Evolutionary conservation across 2,329 filamentous ascomycete species (phyloP), one percentile per base, ranked within the genome.

Genomic region (Thielaviopsis punctulata): DNA sequence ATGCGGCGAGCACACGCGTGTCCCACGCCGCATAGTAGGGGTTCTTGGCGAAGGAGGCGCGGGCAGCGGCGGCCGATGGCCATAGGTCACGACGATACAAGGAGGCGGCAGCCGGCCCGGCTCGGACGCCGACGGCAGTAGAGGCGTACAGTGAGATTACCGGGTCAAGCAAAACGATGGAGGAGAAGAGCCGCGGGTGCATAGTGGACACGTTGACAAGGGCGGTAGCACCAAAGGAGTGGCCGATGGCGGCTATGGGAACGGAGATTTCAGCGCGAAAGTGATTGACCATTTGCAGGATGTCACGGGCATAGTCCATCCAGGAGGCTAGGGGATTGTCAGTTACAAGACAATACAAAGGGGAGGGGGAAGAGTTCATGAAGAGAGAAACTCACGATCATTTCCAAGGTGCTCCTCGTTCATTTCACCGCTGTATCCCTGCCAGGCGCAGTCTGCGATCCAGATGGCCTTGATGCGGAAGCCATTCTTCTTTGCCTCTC

Each of bases 401-500:
- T 95, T 85, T 52, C 89, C 90, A 1, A 94, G 68, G 10, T 73
- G 70, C 41, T 72, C 63, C 65, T 89, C 83, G 63, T 95, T 96
- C 43, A 93, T 62, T 10, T 85, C 69, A 39, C 83, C 79, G 62
- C 85, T 93, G 60, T 78, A 72, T 33, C 89, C 89, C 68, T 95
- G 86, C 62, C 87, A 82, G 25, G 86, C 80, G n/a, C 84, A 78
- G 67, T 96, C 90, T 56, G 86, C 81, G 59, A 95, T 92, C 84
- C 86, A 95, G 59, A 96, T 89, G 56, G 77, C 73, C 53, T 86
- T 77, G 59, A 96, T 86, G 2, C 74, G 72, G 59, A 93, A 77
- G 18, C 79, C 80, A 7, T 41, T 27, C 19, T 66, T 62, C 57
- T 75, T 73, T 5, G 80, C 69, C 18, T 72, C 68, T 18, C 71